phyloP scores from a whole-genome alignment of 2,329 filamentous ascomycete species.

The Fusarium brachygibbosum region DNA sequence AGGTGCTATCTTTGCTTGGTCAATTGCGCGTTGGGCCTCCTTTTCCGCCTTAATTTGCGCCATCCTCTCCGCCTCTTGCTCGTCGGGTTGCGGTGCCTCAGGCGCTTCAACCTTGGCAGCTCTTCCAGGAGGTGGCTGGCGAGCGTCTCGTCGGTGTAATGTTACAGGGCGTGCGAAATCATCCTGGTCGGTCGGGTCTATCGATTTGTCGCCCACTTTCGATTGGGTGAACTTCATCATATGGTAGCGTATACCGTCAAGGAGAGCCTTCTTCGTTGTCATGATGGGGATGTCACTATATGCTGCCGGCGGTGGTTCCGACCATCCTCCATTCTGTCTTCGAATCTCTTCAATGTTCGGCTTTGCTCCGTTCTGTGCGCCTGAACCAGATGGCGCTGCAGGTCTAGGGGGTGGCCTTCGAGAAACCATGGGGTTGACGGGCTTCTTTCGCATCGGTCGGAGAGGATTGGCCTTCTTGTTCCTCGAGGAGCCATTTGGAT shows the following conservation, averaged over 20 bases:
- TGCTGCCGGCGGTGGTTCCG: slow-evolving; percentile 62
- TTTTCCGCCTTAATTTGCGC: slow-evolving; percentile 82
- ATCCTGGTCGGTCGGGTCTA: slow-evolving; percentile 77
- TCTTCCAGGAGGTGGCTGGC: slow-evolving; percentile 74
- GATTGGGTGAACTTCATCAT: slow-evolving; percentile 82
- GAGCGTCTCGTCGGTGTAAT: slow-evolving; percentile 88
- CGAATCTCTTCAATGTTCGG: slow-evolving; percentile 59
- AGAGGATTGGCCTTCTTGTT: slow-evolving; percentile 54
- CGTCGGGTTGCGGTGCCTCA: slow-evolving; percentile 62
- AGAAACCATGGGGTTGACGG: slow-evolving; percentile 74
- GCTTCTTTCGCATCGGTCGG: slow-evolving; percentile 58
- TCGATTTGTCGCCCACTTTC: slow-evolving; percentile 68
- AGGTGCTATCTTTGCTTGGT: slow-evolving; percentile 93
- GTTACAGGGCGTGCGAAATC: slow-evolving; percentile 91
- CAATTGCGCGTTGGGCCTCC: slow-evolving; percentile 86
- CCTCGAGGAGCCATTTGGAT: slow-evolving; percentile 52
- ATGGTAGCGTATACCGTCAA: slow-evolving; percentile 86
- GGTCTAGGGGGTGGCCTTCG: slow-evolving; percentile 55
- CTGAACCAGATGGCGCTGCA: slow-evolving; percentile 40
- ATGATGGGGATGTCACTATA: slow-evolving; percentile 76
- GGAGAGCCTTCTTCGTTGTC: slow-evolving; percentile 83
- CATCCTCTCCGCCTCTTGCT: slow-evolving; percentile 71
- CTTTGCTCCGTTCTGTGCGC: slow-evolving; percentile 49
- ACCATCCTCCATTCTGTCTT: slow-evolving; percentile 69
- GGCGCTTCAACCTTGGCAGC: slow-evolving; percentile 71